These are phyloP conservation scores for Tephrocybe sp. DNA, from an alignment of 768 basidiomycete species.

Conservation along the genomic window DNA sequence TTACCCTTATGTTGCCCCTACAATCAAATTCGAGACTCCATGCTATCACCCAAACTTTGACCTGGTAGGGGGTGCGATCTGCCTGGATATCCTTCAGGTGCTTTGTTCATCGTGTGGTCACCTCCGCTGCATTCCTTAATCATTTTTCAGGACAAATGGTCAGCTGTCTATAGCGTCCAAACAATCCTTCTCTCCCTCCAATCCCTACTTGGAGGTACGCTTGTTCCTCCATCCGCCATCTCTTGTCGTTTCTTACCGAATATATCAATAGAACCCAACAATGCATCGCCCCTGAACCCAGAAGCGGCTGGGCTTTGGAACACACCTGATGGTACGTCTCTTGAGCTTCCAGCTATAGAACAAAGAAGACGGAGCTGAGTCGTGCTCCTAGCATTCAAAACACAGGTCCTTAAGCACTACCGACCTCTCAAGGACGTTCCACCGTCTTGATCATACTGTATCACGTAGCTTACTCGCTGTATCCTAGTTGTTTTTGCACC, in stretches of 20 bases:
- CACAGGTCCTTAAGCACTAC: constrained; percentile 70
- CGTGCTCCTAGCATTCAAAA: constrained; percentile 57
- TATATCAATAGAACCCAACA: constrained; percentile 73
- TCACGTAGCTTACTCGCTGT: constrained; percentile 16
- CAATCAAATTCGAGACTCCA: constrained; percentile 84
- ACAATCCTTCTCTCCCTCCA: constrained; percentile 87
- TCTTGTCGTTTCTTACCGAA: background rate
- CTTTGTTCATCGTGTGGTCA: constrained; percentile 15
- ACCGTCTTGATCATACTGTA: constrained; percentile 18
- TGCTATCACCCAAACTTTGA: constrained; percentile 94
- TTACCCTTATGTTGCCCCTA: constrained; percentile 84
- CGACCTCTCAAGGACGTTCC: constrained; percentile 46
- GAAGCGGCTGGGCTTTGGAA: constrained; percentile 85
- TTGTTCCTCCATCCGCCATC: background rate
- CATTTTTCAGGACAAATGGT: constrained; percentile 78
- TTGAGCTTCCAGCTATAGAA: constrained; percentile 1
- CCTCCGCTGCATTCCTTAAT: background rate
- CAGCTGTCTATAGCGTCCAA: constrained; percentile 88
- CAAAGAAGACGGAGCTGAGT: background rate
- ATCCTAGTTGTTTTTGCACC: constrained; percentile 2
- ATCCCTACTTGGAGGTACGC: constrained; percentile 79
- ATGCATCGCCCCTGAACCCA: constrained; percentile 84
- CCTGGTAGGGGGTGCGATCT: constrained; percentile 71
- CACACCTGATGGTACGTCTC: constrained; percentile 52
- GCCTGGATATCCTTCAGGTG: constrained; percentile 86